These are phyloP conservation scores for Taiwanofungus camphoratus DNA, from an alignment of 1,284 basidiomycete genomes.

Conservation along the genomic window DNA sequence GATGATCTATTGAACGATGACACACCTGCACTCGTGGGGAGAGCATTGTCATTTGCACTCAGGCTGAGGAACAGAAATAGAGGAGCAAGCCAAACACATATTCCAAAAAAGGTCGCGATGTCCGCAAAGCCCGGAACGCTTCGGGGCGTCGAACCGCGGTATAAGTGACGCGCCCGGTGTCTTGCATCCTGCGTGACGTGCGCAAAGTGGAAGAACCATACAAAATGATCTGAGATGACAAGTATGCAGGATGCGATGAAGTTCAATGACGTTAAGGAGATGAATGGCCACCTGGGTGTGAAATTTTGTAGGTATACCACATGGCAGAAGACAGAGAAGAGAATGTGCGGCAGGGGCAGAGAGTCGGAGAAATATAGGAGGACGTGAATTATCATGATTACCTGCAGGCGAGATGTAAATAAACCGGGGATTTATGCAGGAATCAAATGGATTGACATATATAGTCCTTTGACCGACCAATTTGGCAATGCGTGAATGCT, in stretches of 20 bases:
- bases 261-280: slow-evolving; percentile 76
- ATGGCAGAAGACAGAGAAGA: slow-evolving; percentile 82
- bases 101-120: slow-evolving; percentile 82
- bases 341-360: slow-evolving; percentile 66
- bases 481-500: slow-evolving; percentile 81
- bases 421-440: neutral
- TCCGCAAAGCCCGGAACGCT: slow-evolving; percentile 72
- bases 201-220: slow-evolving; percentile 93
- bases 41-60: slow-evolving; percentile 91
- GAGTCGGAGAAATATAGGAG: slow-evolving; percentile 77
- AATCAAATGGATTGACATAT: slow-evolving; percentile 56
- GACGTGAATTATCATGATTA: slow-evolving; percentile 70
- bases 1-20: neutral
- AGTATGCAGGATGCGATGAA: slow-evolving; percentile 82
- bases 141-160: slow-evolving; percentile 29
- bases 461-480: slow-evolving; percentile 73
- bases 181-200: slow-evolving; percentile 50
- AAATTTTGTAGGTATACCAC: slow-evolving; percentile 90
- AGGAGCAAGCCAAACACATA: slow-evolving; percentile 91
- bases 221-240: slow-evolving; percentile 85
- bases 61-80: slow-evolving; percentile 90
- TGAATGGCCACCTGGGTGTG: slow-evolving; percentile 81
- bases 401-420: slow-evolving; percentile 38
- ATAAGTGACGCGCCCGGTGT: slow-evolving; percentile 38
- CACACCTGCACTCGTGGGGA: slow-evolving; percentile 50